These are phyloP conservation scores for Sarocladium strictum DNA, from an alignment of 2,329 filamentous ascomycete species.

Conservation along the genomic window DNA sequence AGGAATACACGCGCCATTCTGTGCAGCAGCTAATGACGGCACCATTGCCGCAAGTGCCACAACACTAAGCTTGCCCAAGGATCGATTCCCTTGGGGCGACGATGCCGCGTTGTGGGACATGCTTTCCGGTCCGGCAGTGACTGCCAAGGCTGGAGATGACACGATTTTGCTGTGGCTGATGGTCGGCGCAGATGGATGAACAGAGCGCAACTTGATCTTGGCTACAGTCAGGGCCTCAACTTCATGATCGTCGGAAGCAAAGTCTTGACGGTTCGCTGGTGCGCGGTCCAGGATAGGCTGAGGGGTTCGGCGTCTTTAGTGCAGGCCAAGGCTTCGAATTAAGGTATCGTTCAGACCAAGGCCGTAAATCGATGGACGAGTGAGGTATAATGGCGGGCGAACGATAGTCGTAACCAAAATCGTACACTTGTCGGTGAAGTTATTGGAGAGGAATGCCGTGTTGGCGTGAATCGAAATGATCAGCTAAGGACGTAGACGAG, in stretches of 20 bases:
- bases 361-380: conserved; percentile 44
- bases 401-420: conserved; percentile 8
- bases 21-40: conserved; percentile 29
- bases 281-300: not conserved
- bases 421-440: not conserved
- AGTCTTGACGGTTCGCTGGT: not conserved
- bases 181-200: not conserved
- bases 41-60: conserved; percentile 21
- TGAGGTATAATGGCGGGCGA: conserved; percentile 47
- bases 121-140: too few species aligned
- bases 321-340: not conserved
- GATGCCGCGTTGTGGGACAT: too few species aligned
- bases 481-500: conserved; percentile 2
- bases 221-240: not conserved
- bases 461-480: conserved; percentile 7
- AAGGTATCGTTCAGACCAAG: not conserved
- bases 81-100: not conserved
- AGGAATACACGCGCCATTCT: conserved; percentile 50
- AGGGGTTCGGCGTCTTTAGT: not conserved
- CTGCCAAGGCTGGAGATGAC: not conserved
- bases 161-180: not conserved
- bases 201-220: not conserved
- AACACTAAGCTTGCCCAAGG: not conserved
- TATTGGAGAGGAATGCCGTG: not conserved
- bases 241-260: conserved; percentile 5